Conservation (phyloP, 441 rosid species). For the Cnidoscolus chayamansa region DNA sequence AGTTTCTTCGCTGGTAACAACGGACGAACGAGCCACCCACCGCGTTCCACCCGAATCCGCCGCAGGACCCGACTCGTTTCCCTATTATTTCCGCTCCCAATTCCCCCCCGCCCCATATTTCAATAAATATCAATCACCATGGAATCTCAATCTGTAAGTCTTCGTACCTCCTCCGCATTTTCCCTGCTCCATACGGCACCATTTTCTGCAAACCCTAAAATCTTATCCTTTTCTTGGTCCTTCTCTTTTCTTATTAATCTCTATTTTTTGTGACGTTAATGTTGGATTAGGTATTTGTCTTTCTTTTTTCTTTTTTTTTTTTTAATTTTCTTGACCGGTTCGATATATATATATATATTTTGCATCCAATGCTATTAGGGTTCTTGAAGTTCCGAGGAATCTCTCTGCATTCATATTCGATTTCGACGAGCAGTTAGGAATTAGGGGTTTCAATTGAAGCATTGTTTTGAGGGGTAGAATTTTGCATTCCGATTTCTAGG, state of each 20-base stretch:
- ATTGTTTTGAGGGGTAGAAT: constrained; percentile 15
- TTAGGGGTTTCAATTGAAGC: constrained; percentile 46
- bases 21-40: constrained; percentile 5
- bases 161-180: neutral
- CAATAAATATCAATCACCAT: constrained; percentile 17
- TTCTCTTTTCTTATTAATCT: neutral
- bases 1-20: constrained; percentile 42
- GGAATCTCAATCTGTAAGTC: constrained; percentile 42
- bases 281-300: constrained; percentile 27
- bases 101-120: neutral
- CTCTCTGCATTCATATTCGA: constrained; percentile 26
- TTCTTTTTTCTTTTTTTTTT: neutral
- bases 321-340: constrained; percentile 24
- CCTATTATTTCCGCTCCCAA: neutral
- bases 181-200: constrained; percentile 21
- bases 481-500: constrained; percentile 34
- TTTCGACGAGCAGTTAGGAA: constrained; percentile 34
- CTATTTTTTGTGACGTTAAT: neutral
- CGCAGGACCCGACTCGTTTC: constrained; percentile 16
- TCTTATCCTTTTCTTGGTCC: neutral
- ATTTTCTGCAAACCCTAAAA: constrained; percentile 23
- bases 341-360: constrained; percentile 8
- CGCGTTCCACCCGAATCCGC: constrained; percentile 22
- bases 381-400: constrained; percentile 38
- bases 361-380: constrained; percentile 28